These are phyloP conservation scores for Debaryomyces nepalensis DNA, from an alignment of 1,139 yeast species.

Conservation along the genomic window DNA sequence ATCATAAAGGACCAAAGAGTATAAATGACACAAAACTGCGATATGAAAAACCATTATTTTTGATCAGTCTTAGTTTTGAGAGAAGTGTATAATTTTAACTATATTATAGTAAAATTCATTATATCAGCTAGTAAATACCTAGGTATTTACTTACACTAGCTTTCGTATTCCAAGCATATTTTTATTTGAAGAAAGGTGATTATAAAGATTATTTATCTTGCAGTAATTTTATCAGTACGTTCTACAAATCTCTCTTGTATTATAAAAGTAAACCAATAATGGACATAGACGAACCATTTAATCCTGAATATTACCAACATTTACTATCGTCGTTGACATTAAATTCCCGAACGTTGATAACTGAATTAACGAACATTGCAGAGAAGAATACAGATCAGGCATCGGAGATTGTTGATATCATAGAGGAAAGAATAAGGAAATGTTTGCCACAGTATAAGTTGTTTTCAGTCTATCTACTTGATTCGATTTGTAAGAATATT, in stretches of 20 bases:
- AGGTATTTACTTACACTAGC: conserved; percentile 2
- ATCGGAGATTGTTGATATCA: conserved; percentile 34
- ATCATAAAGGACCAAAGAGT: neutral
- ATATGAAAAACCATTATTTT: conserved; percentile 3
- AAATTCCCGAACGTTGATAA: conserved; percentile 44
- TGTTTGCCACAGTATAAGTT: conserved; percentile 48
- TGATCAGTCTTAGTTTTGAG: neutral
- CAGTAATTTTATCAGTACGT: conserved; percentile 6
- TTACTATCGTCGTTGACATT: conserved; percentile 41
- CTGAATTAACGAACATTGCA: conserved; percentile 45
- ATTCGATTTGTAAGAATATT: conserved; percentile 47
- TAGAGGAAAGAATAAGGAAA: conserved; percentile 41
- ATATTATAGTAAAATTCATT: neutral
- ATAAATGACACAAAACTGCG: conserved; percentile 1
- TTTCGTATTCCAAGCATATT: neutral
- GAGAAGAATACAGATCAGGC: conserved; percentile 38
- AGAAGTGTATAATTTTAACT: neutral
- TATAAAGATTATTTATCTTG: neutral
- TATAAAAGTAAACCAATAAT: conserved; percentile 12
- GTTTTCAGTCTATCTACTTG: conserved; percentile 44
- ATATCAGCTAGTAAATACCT: neutral
- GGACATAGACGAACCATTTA: conserved; percentile 27
- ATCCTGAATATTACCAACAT: conserved; percentile 36
- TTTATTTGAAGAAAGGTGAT: neutral
- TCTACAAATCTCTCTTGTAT: conserved; percentile 8